Conservation (phyloP, 1,139 yeast genomes). For the Arxiozyma bovina region DNA sequence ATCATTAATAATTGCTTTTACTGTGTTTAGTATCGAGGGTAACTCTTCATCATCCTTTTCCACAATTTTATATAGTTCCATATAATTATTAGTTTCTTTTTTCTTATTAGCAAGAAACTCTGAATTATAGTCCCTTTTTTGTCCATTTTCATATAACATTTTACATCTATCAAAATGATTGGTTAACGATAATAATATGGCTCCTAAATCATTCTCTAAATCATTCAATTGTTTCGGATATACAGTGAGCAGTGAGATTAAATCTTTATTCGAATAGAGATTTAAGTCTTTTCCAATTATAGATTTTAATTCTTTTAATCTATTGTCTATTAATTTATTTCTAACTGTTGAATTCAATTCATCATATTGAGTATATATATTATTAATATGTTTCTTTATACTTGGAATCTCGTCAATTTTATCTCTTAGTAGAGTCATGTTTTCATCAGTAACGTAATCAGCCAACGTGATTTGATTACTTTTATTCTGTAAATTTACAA, state of each 20-base stretch:
- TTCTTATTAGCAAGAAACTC: constrained; percentile 9
- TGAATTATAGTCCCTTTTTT: neutral
- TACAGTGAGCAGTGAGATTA: constrained; percentile 14
- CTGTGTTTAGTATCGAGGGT: constrained; percentile 31
- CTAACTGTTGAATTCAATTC: constrained; percentile 24
- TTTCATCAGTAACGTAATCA: constrained; percentile 40
- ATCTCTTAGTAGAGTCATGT: constrained; percentile 30
- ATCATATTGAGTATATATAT: constrained; percentile 20
- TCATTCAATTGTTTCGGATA: constrained; percentile 35
- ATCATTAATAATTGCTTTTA: constrained; percentile 18
- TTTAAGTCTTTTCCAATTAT: constrained; percentile 15
- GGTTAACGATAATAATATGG: constrained; percentile 60
- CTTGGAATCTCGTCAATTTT: constrained; percentile 29
- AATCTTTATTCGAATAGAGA: constrained; percentile 9
- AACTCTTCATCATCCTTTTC: constrained; percentile 34
- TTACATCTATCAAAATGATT: constrained; percentile 74
- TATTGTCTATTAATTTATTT: constrained; percentile 15
- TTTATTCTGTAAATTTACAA: constrained; percentile 6
- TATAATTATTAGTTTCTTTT: constrained; percentile 14
- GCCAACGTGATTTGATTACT: constrained; percentile 26
- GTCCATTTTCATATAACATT: constrained; percentile 16
- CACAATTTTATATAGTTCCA: constrained; percentile 34
- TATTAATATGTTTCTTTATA: constrained; percentile 26
- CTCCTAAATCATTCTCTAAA: constrained; percentile 64
- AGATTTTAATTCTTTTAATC: constrained; percentile 17